Conservation (phyloP, 2,329 filamentous ascomycete genomes). For the Microdochium nivale region DNA sequence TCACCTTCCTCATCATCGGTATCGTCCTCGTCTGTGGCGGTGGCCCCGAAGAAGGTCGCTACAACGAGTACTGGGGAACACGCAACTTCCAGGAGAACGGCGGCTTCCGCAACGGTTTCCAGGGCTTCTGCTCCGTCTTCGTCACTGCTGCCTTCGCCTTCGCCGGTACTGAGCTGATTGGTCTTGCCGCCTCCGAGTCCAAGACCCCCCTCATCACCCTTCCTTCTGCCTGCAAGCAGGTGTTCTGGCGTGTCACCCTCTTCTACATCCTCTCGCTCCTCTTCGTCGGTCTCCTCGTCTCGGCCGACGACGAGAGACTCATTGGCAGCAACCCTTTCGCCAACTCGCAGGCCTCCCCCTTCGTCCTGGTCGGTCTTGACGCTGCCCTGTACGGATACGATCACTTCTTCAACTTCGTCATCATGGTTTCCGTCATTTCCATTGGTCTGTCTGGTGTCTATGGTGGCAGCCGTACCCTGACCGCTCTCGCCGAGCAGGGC, state of each 20-base stretch:
- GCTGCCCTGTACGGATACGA: conserved; percentile 43
- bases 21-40: conserved; percentile 52
- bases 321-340: conserved; percentile 37
- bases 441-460: conserved; percentile 52
- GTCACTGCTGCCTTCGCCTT: conserved; percentile 69
- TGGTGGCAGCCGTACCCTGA: conserved; percentile 49
- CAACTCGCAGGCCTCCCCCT: conserved; percentile 40
- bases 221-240: conserved; percentile 78
- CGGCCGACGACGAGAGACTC: conserved; percentile 35
- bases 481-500: conserved; percentile 49
- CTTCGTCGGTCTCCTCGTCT: conserved; percentile 42
- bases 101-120: conserved; percentile 64
- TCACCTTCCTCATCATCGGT: conserved; percentile 56
- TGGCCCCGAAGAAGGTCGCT: conserved; percentile 39
- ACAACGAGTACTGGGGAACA: conserved; percentile 38
- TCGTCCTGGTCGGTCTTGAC: conserved; percentile 48
- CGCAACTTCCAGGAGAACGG: conserved; percentile 40
- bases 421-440: conserved; percentile 48
- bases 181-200: conserved; percentile 64
- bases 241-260: conserved; percentile 48
- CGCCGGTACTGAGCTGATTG: conserved; percentile 66
- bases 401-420: conserved; percentile 50
- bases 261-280: conserved; percentile 46
- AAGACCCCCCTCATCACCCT: conserved; percentile 62
- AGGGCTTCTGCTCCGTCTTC: conserved; percentile 63